Conservation (phyloP, 106 monocot species). For the Chionographis japonica region DNA sequence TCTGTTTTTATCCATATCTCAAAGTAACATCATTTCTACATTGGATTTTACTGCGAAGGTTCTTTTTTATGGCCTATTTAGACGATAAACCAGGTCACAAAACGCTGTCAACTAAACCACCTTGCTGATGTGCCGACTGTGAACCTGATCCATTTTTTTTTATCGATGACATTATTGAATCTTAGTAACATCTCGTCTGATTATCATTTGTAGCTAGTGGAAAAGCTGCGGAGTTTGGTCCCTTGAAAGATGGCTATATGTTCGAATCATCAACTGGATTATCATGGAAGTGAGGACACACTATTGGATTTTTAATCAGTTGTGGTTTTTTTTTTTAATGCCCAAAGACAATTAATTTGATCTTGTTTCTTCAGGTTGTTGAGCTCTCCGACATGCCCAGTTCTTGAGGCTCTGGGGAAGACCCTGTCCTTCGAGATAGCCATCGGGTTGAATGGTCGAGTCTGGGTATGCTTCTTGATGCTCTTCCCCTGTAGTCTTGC, state of each 20-base stretch:
- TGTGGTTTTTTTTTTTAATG: neutral
- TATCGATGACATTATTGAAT: too few relatives aligned
- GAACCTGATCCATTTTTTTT: too few relatives aligned
- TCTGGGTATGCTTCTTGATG: slow-evolving; percentile 60
- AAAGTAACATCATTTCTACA: too few relatives aligned
- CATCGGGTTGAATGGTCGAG: slow-evolving; percentile 88
- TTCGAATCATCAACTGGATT: slow-evolving; percentile 91
- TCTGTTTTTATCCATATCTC: too few relatives aligned
- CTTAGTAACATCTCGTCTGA: neutral
- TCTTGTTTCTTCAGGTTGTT: slow-evolving; percentile 48
- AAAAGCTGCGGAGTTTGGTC: slow-evolving; percentile 86
- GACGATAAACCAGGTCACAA: too few relatives aligned
- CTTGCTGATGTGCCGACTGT: too few relatives aligned
- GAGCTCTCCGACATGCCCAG: slow-evolving; percentile 73
- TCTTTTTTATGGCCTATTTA: too few relatives aligned
- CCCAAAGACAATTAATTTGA: neutral
- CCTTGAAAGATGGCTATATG: slow-evolving; percentile 85
- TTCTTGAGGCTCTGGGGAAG: slow-evolving; percentile 83
- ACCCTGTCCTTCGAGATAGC: slow-evolving; percentile 87
- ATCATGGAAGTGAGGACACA: slow-evolving; percentile 63
- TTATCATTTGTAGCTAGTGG: slow-evolving; percentile 51
- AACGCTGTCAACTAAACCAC: too few relatives aligned
- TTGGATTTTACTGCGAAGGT: too few relatives aligned
- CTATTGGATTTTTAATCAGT: neutral
- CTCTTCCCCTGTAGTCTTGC: neutral